These are phyloP conservation scores for Candida glucosophila DNA, from an alignment of 1,139 yeast species.

Conservation along the genomic window DNA sequence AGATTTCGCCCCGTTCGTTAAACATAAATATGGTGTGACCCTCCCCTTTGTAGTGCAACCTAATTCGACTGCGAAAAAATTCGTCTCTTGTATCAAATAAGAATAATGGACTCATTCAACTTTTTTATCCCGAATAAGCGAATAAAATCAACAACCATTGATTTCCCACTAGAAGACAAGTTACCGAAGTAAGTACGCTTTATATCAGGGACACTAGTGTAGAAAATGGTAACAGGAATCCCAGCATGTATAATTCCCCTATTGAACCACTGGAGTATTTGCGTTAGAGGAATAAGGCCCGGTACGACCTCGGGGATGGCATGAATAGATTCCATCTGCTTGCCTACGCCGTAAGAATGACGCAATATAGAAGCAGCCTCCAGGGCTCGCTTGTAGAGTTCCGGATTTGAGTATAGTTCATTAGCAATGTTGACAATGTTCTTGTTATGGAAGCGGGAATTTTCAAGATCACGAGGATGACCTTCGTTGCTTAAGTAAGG, in stretches of 20 bases:
- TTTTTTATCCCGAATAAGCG: constrained; percentile 33
- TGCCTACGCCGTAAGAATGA: constrained; percentile 3
- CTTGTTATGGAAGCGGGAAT: constrained; percentile 6
- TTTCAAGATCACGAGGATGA: constrained; percentile 8
- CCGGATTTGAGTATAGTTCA: constrained; percentile 22
- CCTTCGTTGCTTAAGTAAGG: constrained; percentile 12
- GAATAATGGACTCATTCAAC: constrained; percentile 13
- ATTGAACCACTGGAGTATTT: constrained; percentile 23
- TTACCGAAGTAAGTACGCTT: constrained; percentile 11
- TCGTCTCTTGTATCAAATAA: constrained; percentile 2
- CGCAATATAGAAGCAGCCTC: constrained; percentile 13
- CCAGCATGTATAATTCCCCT: constrained; percentile 10
- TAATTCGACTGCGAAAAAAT: no score
- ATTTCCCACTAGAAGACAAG: constrained; percentile 14
- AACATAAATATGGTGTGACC: constrained; percentile 1
- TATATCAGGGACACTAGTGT: constrained; percentile 7
- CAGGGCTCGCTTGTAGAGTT: constrained; percentile 15
- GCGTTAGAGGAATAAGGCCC: constrained; percentile 43
- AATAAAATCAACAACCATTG: constrained; percentile 27
- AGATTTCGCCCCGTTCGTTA: not conserved
- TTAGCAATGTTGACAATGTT: constrained; percentile 24
- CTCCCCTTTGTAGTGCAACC: no score
- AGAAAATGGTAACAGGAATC: constrained; percentile 11
- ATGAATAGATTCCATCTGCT: not conserved
- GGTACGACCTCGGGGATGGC: constrained; percentile 39